These are phyloP conservation scores for Eimeria sp. DNA, from an alignment of 169 alveolate genomes.

Conservation along the genomic window DNA sequence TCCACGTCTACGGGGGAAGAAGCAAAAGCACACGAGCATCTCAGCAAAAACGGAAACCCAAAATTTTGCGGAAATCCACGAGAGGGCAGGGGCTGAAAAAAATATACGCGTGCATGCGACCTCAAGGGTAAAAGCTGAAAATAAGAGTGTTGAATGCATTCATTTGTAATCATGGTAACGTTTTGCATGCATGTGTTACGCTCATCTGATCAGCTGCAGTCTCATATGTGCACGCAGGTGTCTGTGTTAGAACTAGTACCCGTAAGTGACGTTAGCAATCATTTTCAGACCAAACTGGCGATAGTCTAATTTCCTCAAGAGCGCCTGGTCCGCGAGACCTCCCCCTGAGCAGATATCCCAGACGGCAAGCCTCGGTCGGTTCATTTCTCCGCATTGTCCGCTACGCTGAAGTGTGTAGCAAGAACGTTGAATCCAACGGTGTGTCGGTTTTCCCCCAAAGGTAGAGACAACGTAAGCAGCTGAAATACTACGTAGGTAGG, in stretches of 20 bases:
- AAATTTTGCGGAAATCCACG: background rate
- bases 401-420: background rate
- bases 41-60: background rate
- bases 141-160: background rate
- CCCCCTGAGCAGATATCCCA: background rate
- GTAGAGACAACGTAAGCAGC: background rate
- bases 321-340: constrained; percentile 84
- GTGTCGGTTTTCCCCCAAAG: background rate
- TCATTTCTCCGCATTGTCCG: background rate
- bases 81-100: background rate
- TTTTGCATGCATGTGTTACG: background rate
- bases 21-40: background rate
- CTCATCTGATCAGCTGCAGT: background rate
- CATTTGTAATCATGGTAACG: background rate
- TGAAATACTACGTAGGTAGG: background rate
- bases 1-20: background rate
- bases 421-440: background rate
- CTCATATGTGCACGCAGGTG: background rate
- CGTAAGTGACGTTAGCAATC: constrained; percentile 97
- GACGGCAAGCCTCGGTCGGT: background rate
- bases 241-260: constrained; percentile 26
- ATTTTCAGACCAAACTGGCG: constrained; percentile 97
- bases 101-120: background rate
- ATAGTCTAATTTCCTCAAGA: constrained; percentile 93
- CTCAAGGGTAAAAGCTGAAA: background rate